Percentiles rank a stretch among this genome's conserved stretches.
Conservation (phyloP, 495 filamentous ascomycete genomes). For the Neurospora sp. region DNA sequence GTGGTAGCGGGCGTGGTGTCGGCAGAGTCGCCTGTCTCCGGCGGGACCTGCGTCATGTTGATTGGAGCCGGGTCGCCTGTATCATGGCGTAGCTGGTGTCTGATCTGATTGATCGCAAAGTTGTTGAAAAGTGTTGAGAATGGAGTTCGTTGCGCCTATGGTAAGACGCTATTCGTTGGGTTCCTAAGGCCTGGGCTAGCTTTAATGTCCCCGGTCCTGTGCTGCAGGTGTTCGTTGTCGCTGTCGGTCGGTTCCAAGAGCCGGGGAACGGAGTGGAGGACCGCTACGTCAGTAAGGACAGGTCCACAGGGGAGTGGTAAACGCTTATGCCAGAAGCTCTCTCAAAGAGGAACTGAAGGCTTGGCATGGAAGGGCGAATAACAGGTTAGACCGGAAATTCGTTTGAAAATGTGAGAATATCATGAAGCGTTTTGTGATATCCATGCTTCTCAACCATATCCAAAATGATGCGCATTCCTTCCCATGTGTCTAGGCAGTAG, state of each 20-base stretch:
- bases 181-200: background rate
- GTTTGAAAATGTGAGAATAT: background rate
- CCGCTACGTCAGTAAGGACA: background rate
- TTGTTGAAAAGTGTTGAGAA: background rate
- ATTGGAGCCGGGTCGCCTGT: slow-evolving; percentile 8
- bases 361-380: background rate
- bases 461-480: background rate
- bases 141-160: background rate
- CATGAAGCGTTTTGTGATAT: background rate
- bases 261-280: background rate
- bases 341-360: background rate
- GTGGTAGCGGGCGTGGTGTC: background rate
- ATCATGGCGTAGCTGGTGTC: slow-evolving; percentile 15
- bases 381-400: background rate
- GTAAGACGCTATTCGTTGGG: background rate
- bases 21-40: slow-evolving; percentile 25
- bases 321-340: background rate
- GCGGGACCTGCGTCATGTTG: slow-evolving; percentile 39
- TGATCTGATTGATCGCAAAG: slow-evolving; percentile 1
- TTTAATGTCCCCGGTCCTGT: background rate
- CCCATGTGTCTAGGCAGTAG: background rate
- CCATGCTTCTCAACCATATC: background rate
- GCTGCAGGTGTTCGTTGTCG: background rate
- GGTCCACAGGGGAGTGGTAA: background rate
- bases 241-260: background rate